These are phyloP conservation scores for Ochromonas danica DNA, from an alignment of 108 stramenopile species.

Conservation along the genomic window DNA sequence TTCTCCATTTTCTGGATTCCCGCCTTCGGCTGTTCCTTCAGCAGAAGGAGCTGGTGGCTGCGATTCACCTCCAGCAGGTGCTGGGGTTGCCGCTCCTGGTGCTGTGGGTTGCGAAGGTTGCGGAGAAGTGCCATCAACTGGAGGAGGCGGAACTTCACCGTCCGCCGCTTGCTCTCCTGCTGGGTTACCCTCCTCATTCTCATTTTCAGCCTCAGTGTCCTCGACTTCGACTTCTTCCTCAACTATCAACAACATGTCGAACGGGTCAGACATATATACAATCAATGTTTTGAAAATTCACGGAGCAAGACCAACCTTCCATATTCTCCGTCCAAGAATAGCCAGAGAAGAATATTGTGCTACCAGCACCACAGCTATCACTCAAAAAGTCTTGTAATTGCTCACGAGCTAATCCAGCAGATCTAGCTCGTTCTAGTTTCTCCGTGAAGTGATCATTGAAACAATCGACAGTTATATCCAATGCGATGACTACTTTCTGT, in stretches of 20 bases:
- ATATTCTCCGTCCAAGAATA: constrained; percentile 22
- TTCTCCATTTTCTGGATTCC: neutral
- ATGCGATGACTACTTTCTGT: constrained; percentile 12
- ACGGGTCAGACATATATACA: neutral
- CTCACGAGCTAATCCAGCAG: constrained; percentile 30
- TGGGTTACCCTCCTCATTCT: neutral
- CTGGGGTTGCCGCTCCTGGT: neutral
- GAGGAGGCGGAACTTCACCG: too few relatives aligned
- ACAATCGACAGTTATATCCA: constrained; percentile 25
- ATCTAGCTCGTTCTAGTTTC: constrained; percentile 30
- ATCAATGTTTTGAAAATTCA: neutral
- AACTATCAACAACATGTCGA: neutral
- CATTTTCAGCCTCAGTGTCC: constrained; percentile 1
- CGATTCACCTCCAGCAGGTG: neutral
- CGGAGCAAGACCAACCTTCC: constrained; percentile 4
- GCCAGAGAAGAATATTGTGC: constrained; percentile 4
- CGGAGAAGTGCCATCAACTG: too few relatives aligned
- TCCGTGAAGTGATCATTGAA: constrained; percentile 30
- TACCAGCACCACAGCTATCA: constrained; percentile 9
- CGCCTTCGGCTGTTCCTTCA: constrained; percentile 1
- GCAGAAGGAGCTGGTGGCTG: neutral
- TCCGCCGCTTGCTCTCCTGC: too few relatives aligned
- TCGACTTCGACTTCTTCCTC: constrained; percentile 35
- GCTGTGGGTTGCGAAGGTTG: too few relatives aligned
- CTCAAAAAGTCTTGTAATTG: neutral